These are phyloP conservation scores for Candida manassasensis DNA, from an alignment of 805 yeast species.

Conservation along the genomic window DNA sequence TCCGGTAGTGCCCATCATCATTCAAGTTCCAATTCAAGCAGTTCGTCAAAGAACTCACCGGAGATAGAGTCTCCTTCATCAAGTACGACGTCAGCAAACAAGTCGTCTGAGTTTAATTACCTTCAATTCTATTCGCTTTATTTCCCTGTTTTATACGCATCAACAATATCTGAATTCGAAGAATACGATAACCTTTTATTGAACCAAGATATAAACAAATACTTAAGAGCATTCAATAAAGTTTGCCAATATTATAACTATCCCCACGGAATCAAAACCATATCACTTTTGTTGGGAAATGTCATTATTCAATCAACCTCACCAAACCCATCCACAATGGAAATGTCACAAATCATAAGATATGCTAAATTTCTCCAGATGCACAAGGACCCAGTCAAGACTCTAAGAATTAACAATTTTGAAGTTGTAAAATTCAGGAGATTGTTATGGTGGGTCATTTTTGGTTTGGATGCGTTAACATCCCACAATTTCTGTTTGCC, in stretches of 20 bases:
- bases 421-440: slow-evolving; percentile 49
- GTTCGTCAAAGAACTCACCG: not conserved
- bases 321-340: slow-evolving; percentile 54
- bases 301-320: slow-evolving; percentile 49
- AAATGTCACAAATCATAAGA: slow-evolving; percentile 50
- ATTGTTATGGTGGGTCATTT: slow-evolving; percentile 65
- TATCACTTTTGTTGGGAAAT: slow-evolving; percentile 41
- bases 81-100: slow-evolving; percentile 8
- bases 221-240: slow-evolving; percentile 45
- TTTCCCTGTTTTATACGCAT: slow-evolving; percentile 53
- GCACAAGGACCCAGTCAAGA: slow-evolving; percentile 56
- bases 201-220: slow-evolving; percentile 46
- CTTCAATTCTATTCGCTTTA: slow-evolving; percentile 45
- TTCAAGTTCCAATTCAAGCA: not conserved
- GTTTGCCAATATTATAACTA: slow-evolving; percentile 47
- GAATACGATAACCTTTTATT: slow-evolving; percentile 46
- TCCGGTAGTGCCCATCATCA: not conserved
- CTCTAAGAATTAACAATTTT: slow-evolving; percentile 45
- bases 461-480: slow-evolving; percentile 53
- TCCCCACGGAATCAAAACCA: slow-evolving; percentile 43
- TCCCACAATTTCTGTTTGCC: slow-evolving; percentile 52
- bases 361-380: slow-evolving; percentile 53
- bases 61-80: slow-evolving; percentile 9
- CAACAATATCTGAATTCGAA: slow-evolving; percentile 56
- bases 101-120: slow-evolving; percentile 29